Conservation (phyloP, 1,139 yeast genomes). For the Debaryomyces sp. region DNA sequence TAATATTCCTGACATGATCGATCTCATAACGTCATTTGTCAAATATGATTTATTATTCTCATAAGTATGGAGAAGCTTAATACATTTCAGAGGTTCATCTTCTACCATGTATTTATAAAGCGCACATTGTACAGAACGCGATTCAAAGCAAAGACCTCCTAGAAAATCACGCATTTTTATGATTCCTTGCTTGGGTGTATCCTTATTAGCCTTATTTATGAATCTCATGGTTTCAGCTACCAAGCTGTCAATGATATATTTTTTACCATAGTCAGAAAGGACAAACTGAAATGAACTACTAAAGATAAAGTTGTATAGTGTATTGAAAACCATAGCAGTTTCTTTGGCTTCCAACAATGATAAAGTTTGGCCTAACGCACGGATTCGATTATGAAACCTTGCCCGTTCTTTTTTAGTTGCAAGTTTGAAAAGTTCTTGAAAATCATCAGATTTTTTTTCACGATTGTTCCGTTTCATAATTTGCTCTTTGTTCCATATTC, state of each 20-base stretch:
- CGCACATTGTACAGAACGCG: constrained; percentile 20
- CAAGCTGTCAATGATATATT: constrained; percentile 23
- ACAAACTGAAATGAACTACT: constrained; percentile 19
- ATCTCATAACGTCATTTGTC: constrained; percentile 19
- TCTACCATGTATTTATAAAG: constrained; percentile 28
- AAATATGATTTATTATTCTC: constrained; percentile 19
- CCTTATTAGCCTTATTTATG: constrained; percentile 15
- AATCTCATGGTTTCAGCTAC: constrained; percentile 25
- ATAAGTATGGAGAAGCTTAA: constrained; percentile 25
- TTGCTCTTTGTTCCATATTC: constrained; percentile 9
- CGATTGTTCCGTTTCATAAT: constrained; percentile 2
- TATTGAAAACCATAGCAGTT: constrained; percentile 19
- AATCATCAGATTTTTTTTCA: constrained; percentile 16
- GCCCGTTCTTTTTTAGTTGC: constrained; percentile 20
- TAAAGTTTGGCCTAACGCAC: constrained; percentile 34
- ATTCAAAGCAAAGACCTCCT: constrained; percentile 17
- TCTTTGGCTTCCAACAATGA: constrained; percentile 24
- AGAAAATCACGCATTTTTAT: constrained; percentile 23
- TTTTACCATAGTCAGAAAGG: constrained; percentile 18
- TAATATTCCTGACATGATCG: constrained; percentile 31
- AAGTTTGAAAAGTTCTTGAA: constrained; percentile 17
- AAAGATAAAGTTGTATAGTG: constrained; percentile 13
- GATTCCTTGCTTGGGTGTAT: constrained; percentile 12
- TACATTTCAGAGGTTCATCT: constrained; percentile 26
- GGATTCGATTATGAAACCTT: constrained; percentile 27